Base-by-base conservation (phyloP, 345 rosid species). In the Boechera retrofracta region DNA sequence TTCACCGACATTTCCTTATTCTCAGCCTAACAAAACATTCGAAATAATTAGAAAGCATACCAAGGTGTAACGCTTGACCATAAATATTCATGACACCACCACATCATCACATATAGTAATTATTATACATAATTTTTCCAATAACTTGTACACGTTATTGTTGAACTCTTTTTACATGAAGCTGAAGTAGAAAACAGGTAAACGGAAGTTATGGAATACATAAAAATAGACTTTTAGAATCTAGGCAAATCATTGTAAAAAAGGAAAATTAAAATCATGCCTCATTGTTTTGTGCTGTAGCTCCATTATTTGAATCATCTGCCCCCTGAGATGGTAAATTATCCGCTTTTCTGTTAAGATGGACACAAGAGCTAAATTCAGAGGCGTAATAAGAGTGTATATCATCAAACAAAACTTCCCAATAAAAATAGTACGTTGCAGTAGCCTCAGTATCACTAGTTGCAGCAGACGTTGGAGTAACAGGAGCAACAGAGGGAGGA, bases 251-350 rank as follows among this genome's bases (percentile, higher is more conserved):
- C 36, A 64, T 10, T 35, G n/a, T 53, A 44, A 21, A 18, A 64
- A 32, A 54, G 49, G 44, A 72, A 26, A 57, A 49, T 77, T 44
- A 59, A 66, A 64, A 39, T 8, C 81, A 72, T 85, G 89, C 98
- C 97, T 89, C 93, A 69, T 56, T 81, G 63, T 83, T 87, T 69
- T 72, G 87, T 64, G 75, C 49, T 31, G 89, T 77, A 82, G 85
- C 75, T 71, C 84, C 92, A 83, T 86, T 87, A 56, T 36, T 55
- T 45, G 81, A 82, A 64, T 75, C 69, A 56, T 71, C 69, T 74
- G 80, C 66, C 65, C 79, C 86, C 73, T 83, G 89, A 77, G 90
- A 74, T 8, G 61, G 69, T 39, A 77, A 63, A 81, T 62, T 84
- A 51, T 82, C 88, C 55, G 60, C 39, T 49, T 84, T 79, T 55